Base-by-base conservation (phyloP, 345 rosid species). In the Syzygium grande region DNA sequence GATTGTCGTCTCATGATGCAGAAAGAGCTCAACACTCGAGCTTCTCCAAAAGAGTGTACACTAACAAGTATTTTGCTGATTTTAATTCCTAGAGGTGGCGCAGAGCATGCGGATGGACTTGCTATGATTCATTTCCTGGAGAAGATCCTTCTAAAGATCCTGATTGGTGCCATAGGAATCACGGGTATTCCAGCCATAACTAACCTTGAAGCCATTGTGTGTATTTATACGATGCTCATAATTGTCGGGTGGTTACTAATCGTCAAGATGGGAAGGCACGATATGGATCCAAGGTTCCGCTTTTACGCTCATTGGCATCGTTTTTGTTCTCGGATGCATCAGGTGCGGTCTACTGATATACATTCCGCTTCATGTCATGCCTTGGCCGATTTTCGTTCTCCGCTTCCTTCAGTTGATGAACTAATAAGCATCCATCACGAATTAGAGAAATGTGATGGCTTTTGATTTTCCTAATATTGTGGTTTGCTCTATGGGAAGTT, bases 371-470 rank as follows among this genome's bases (percentile, higher is more conserved):
- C 8, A 15, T 25, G 65, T 27, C 65, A 25, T 5, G 63, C 65
- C 30, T 59, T 27, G 0, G 65, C 65, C 7, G 0, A 5, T 59
- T 59, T 59, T 59, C 65, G 25, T 59, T 59, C 29, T 59, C 0
- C 2, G 3, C 8, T 1, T 59, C 30, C 30, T 59, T 0, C 1
- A 0, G 2, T 59, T 59, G 30, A 11, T 59, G 65, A 59, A 59
- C 65, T 15, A 6, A 59, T 59, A 27, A 59, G 30, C 16, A 27
- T 59, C 27, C 29, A 27, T 11, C 0, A 0, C 1, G 0, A 58
- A 23, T 58, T 23, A 59, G 30, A 59, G 65, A 5, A 25, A 0
- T 59, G 65, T 59, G 30, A 11, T 6, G 30, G 13, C 5, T 59
- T 59, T 27, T 2, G 3, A 0, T 59, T 25, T 25, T 59, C 15